Evolutionary conservation across 1,284 basidiomycete species (phyloP).

Genomic region (Tremellales sp.): DNA sequence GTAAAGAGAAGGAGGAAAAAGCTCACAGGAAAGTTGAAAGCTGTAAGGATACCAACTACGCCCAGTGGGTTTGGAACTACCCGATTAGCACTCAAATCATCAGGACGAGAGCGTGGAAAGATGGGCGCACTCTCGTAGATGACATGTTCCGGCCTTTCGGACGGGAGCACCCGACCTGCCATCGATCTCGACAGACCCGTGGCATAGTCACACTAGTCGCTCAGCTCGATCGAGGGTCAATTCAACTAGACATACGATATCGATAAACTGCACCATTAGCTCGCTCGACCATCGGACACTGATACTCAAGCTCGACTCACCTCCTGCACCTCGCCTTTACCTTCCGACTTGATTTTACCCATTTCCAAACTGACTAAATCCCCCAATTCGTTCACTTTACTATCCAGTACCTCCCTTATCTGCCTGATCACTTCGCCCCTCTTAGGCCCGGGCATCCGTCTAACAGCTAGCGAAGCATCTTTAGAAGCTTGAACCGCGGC

Average conservation of each 20-base stretch:
- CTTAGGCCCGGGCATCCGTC: constrained; percentile 75
- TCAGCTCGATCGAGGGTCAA: not conserved
- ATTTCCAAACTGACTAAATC: constrained; percentile 67
- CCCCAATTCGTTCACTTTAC: constrained; percentile 78
- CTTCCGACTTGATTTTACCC: constrained; percentile 91
- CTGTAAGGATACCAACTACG: constrained; percentile 80
- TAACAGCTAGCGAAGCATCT: constrained; percentile 63
- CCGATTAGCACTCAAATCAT: constrained; percentile 5
- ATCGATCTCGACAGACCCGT: constrained; percentile 87
- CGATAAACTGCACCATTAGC: constrained; percentile 62
- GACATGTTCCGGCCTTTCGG: constrained; percentile 82
- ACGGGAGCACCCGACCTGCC: constrained; percentile 78
- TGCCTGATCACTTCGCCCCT: constrained; percentile 84
- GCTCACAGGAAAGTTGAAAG: constrained; percentile 92
- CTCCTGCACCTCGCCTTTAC: constrained; percentile 72
- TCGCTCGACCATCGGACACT: constrained; percentile 1
- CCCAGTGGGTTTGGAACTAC: constrained; percentile 86
- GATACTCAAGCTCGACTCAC: constrained; percentile 11
- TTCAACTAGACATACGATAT: constrained; percentile 72
- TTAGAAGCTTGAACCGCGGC: constrained; percentile 20
- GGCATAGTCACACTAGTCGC: constrained; percentile 55
- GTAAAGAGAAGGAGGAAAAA: constrained; percentile 49
- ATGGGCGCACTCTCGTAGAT: constrained; percentile 62
- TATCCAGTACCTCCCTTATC: constrained; percentile 74
- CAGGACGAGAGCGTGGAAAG: not conserved